A percentile compares a stretch with the other conserved stretches of the same genome.
Evolutionary conservation across 2,329 filamentous ascomycete species (phyloP).

Genomic region (Clonostachys solani): DNA sequence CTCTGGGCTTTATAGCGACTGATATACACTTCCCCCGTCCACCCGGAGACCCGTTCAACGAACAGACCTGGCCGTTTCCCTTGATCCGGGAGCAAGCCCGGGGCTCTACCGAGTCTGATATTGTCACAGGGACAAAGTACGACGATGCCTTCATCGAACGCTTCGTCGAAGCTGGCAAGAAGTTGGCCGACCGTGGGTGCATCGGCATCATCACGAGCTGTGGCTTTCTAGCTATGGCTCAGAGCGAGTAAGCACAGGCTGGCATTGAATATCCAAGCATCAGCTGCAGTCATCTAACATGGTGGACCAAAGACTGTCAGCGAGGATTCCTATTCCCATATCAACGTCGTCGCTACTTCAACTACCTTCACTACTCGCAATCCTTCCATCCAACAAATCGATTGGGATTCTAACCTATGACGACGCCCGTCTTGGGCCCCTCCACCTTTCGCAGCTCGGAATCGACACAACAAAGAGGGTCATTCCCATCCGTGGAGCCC

Average conservation of each 20-base stretch:
- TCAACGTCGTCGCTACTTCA: constrained; percentile 27
- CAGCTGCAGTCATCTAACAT: constrained; percentile 4
- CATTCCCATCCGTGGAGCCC: constrained; percentile 13
- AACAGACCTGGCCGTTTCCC: constrained; percentile 28
- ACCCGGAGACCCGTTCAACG: constrained; percentile 26
- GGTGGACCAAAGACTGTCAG: constrained; percentile 13
- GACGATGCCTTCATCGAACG: constrained; percentile 22
- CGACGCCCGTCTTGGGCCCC: constrained; percentile 10
- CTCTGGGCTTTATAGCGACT: constrained; percentile 25
- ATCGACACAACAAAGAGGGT: constrained; percentile 9
- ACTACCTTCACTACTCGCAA: constrained; percentile 19
- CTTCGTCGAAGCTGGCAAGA: constrained; percentile 25
- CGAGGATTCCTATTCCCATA: constrained; percentile 24
- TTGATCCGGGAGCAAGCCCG: constrained; percentile 23
- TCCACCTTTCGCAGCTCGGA: constrained; percentile 12
- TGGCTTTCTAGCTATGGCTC: constrained; percentile 30
- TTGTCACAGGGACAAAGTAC: constrained; percentile 22
- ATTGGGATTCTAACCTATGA: constrained; percentile 25
- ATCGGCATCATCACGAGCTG: constrained; percentile 32
- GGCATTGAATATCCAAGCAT: background rate
- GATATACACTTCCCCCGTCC: constrained; percentile 24
- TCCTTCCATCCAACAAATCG: constrained; percentile 12
- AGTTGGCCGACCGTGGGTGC: constrained; percentile 21
- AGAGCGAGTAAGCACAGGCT: constrained; percentile 14
- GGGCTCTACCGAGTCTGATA: constrained; percentile 16